Percentiles rank a stretch among this genome's conserved stretches.
These are phyloP conservation scores for Nemania sp. DNA, from an alignment of 2,329 filamentous ascomycete species.

Conservation along the genomic window DNA sequence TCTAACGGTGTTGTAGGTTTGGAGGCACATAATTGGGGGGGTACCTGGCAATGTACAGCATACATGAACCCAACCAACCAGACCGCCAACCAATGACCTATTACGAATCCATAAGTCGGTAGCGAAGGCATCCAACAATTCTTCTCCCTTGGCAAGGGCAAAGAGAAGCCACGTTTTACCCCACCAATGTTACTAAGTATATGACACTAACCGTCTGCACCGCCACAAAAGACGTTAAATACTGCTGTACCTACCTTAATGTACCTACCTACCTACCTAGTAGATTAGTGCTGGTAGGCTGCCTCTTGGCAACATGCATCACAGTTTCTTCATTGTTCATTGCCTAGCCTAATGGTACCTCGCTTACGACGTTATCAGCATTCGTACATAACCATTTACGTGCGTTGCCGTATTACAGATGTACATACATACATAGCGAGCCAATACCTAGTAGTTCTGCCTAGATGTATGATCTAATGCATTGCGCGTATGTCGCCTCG, in stretches of 20 bases:
- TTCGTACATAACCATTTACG: too few species aligned
- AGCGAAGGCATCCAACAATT: slow-evolving; percentile 33
- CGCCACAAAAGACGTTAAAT: slow-evolving; percentile 26
- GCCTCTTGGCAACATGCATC: neutral
- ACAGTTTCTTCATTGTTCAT: neutral
- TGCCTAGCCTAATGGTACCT: neutral
- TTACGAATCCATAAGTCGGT: slow-evolving; percentile 26
- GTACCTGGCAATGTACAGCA: slow-evolving; percentile 16
- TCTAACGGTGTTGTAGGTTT: slow-evolving; percentile 8
- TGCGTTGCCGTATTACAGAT: too few species aligned
- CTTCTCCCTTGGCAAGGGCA: slow-evolving; percentile 11
- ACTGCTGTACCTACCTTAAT: too few species aligned
- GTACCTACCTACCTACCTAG: slow-evolving; percentile 2
- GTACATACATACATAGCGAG: too few species aligned
- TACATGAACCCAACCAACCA: slow-evolving; percentile 20
- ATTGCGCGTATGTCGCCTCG: neutral
- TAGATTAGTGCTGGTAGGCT: neutral
- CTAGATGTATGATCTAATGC: neutral
- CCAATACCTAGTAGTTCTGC: neutral
- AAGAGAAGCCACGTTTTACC: slow-evolving; percentile 39
- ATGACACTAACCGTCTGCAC: slow-evolving; percentile 12
- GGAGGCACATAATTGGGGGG: slow-evolving; percentile 21
- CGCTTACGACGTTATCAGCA: too few species aligned
- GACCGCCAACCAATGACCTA: slow-evolving; percentile 20
- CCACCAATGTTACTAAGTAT: slow-evolving; percentile 25